Base-by-base conservation (phyloP, 1,139 yeast species). In the Hemisphaericaspora xylofermentans region DNA sequence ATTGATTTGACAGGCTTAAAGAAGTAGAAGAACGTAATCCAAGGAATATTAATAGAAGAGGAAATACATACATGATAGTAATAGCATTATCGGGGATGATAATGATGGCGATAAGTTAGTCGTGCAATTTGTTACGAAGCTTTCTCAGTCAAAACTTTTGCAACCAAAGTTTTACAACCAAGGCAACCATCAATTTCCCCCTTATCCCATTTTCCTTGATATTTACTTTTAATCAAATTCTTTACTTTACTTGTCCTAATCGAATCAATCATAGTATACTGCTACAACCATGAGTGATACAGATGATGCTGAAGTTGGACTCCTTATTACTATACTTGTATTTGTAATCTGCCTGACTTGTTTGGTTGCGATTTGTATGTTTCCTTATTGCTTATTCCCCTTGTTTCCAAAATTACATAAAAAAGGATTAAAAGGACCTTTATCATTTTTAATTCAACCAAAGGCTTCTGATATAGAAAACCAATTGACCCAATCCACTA, bases 91-190 rank as follows among this genome's bases (percentile, higher is more conserved):
- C 25, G 25, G 7, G 10, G 25, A 8, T n/a, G n/a, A n/a, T n/a
- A n/a, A n/a, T n/a, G n/a, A n/a, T n/a, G n/a, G n/a, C n/a, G n/a
- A n/a, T n/a, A n/a, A n/a, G n/a, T n/a, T n/a, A n/a, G 40, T 22
- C 26, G 32, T 36, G 45, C 21, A 26, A 19, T 21, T 3, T 36
- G 24, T 12, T 13, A 27, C 27, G 12, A 4, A 33, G 6, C 22
- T 25, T 29, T 9, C 16, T 25, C 15, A 21, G 7, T 12, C 3
- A 10, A 21, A 24, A 40, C 32, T 33, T 47, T 47, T 47, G 51
- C 51, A 47, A 45, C 51, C 51, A 47, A 35, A 14, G 33, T 32
- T 42, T 31, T 26, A 25, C 26, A 19, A 32, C 17, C 10, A 22
- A 13, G 12, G 9, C 21, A 14, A 17, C 15, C 13, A 31, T 8